phyloP scores from a whole-genome alignment of 352 stramenopile genomes.

The Globisporangium alternatum region DNA sequence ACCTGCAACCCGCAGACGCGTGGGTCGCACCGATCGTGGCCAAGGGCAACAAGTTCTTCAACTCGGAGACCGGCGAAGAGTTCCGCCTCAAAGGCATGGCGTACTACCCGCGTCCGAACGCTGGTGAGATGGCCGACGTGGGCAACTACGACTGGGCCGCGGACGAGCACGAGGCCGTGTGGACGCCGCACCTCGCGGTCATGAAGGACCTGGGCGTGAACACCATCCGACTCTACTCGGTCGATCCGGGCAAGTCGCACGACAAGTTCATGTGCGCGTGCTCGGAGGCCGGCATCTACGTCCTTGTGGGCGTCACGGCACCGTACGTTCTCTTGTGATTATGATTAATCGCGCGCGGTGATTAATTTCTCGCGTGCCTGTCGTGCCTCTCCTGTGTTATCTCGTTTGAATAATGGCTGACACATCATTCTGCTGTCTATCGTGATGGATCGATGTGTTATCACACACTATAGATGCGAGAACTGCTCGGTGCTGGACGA shows the following conservation, averaged over 20 bases:
- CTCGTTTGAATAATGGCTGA: too few species aligned
- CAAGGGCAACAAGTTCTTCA: conserved; percentile 72
- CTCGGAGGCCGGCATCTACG: conserved; percentile 43
- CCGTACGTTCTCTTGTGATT: conserved; percentile 23
- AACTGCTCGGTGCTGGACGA: conserved; percentile 45
- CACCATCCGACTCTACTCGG: conserved; percentile 60
- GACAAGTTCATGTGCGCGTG: conserved; percentile 73
- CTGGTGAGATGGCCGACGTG: conserved; percentile 27
- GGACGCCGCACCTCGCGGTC: conserved; percentile 39
- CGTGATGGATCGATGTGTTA: too few species aligned
- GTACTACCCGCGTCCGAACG: conserved; percentile 63
- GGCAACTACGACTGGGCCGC: conserved; percentile 55
- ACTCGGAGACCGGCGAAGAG: conserved; percentile 39
- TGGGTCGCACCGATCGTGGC: conserved; percentile 23
- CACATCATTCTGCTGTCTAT: too few species aligned
- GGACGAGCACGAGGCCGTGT: conserved; percentile 48
- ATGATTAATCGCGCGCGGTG: neutral
- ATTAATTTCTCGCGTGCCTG: neutral
- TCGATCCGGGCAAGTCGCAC: conserved; percentile 53
- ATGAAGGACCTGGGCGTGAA: conserved; percentile 65
- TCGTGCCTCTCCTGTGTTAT: neutral
- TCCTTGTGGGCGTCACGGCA: conserved; percentile 43
- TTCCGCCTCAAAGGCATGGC: conserved; percentile 60
- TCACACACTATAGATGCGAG: conserved; percentile 35
- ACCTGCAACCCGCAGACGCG: neutral